Base-by-base conservation (phyloP, 2,329 filamentous ascomycete genomes). In the Penicillium crustosum region DNA sequence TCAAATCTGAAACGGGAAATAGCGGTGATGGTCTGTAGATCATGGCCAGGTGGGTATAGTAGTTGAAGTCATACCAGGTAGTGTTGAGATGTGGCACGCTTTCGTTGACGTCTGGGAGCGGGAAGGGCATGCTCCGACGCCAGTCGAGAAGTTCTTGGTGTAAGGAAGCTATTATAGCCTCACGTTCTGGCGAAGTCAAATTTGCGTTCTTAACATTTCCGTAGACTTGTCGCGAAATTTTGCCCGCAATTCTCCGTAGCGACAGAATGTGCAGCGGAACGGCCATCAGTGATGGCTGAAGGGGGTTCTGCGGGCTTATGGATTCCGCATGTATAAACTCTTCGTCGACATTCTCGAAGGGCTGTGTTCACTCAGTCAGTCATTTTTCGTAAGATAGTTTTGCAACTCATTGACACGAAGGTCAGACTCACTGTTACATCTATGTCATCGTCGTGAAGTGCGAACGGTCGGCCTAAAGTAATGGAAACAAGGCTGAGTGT, bases 41-140 rank as follows among this genome's bases (percentile, higher is more conserved):
- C 66, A 78, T 75, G 13, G 74, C 74, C 1, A 80, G 63, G 49
- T 81, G 78, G 0, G 73, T 78, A 60, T 80, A 80, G 61, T 78
- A 81, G 63, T 81, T 81, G 44, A 79, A 74, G 53, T 81, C 78
- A 61, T 77, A 81, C 79, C 78, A 81, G 55, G 66, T 74, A 8
- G 71, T 78, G 41, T 66, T 75, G 3, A 80, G 66, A 55, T 81
- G 79, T 1, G 78, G 78, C 1, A 81, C 77, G 9, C 68, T 68
- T 6, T 67, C 69, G 61, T 73, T 66, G 23, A 72, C 57, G 27
- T 78, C 73, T 0, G 77, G 76, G 0, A 79, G 63, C 1, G 77
- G 77, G 49, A 79, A 79, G 0, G 77, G 77, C 76, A 78, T 79
- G 55, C 63, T 72, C 21, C 73, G 76, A 1, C 79, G 74, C 79